Conservation (phyloP, 805 yeast genomes). For the Ogataea saltuana region DNA sequence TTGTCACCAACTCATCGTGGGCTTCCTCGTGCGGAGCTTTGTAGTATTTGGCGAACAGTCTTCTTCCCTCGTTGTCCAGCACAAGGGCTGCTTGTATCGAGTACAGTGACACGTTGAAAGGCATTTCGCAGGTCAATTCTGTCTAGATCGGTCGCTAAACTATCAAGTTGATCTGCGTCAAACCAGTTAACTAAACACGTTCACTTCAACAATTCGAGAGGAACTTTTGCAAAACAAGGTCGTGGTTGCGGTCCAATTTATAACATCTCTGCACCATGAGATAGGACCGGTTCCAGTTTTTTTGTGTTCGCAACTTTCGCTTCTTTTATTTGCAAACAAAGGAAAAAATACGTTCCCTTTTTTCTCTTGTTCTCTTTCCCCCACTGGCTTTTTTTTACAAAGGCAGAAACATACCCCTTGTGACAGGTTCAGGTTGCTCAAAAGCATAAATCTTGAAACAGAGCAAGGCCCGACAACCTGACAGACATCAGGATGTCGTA, state of each 20-base stretch:
- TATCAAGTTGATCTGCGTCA: too few relatives aligned
- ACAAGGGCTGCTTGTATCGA: conserved; percentile 78
- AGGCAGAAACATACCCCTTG: conserved; percentile 3
- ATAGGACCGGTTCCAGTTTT: too few relatives aligned
- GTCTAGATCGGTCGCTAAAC: too few relatives aligned
- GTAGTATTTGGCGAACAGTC: conserved; percentile 86
- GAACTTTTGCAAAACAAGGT: too few relatives aligned
- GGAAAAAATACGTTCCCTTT: neutral
- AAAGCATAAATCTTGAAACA: conserved; percentile 1
- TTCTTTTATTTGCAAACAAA: conserved; percentile 5
- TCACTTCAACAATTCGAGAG: too few relatives aligned
- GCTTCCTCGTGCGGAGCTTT: conserved; percentile 54
- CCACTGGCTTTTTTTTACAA: neutral
- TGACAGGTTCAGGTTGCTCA: neutral
- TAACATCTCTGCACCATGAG: conserved; percentile 1
- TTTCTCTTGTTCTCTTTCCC: conserved; percentile 5
- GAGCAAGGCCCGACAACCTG: neutral
- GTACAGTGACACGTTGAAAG: conserved; percentile 58
- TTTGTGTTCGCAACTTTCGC: conserved; percentile 14
- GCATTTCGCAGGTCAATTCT: conserved; percentile 22
- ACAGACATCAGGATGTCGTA: conserved; percentile 17
- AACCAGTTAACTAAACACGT: too few relatives aligned
- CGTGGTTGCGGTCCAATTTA: too few relatives aligned
- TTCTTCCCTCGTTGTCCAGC: conserved; percentile 76
- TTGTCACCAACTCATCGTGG: conserved; percentile 34